Percentiles rank a stretch among this genome's conserved stretches.
Evolutionary conservation across 345 rosid species (phyloP).

Genomic region (Anacardium occidentale): DNA sequence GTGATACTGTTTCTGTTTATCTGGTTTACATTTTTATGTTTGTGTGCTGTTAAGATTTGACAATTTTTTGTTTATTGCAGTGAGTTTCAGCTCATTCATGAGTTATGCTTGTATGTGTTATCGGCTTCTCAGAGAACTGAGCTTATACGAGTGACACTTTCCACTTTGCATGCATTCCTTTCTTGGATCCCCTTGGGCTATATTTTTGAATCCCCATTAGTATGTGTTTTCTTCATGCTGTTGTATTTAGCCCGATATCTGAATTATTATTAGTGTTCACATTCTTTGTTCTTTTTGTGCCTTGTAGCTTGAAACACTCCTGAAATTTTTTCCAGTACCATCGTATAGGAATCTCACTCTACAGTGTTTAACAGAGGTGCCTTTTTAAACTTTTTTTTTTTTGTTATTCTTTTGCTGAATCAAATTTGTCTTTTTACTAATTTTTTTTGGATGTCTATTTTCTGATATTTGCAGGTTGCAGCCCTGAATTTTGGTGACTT

Average conservation of each 20-base stretch:
- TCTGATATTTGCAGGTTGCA: constrained; percentile 63
- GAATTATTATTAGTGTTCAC: constrained; percentile 25
- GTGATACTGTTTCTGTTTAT: not conserved
- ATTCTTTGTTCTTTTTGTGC: constrained; percentile 14
- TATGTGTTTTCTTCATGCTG: constrained; percentile 29
- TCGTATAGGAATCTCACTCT: constrained; percentile 90
- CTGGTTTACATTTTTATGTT: not conserved
- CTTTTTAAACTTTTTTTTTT: constrained; percentile 1
- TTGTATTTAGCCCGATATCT: not conserved
- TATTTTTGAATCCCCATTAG: constrained; percentile 97
- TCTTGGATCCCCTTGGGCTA: constrained; percentile 99
- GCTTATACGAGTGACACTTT: constrained; percentile 87
- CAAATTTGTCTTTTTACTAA: not conserved
- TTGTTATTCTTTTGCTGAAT: not conserved
- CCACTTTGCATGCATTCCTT: constrained; percentile 97
- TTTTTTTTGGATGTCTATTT: constrained; percentile 4
- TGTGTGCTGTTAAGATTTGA: not conserved
- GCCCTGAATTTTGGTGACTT: constrained; percentile 87
- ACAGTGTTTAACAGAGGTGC: constrained; percentile 96
- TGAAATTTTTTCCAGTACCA: constrained; percentile 76
- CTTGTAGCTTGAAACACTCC: constrained; percentile 87
- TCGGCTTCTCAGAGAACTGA: constrained; percentile 97
- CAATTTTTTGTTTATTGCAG: constrained; percentile 47
- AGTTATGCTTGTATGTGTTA: constrained; percentile 90
- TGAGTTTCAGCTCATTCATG: constrained; percentile 98